Base-by-base conservation (phyloP, 164 flowering plant species). In the Sextonia rubra region DNA sequence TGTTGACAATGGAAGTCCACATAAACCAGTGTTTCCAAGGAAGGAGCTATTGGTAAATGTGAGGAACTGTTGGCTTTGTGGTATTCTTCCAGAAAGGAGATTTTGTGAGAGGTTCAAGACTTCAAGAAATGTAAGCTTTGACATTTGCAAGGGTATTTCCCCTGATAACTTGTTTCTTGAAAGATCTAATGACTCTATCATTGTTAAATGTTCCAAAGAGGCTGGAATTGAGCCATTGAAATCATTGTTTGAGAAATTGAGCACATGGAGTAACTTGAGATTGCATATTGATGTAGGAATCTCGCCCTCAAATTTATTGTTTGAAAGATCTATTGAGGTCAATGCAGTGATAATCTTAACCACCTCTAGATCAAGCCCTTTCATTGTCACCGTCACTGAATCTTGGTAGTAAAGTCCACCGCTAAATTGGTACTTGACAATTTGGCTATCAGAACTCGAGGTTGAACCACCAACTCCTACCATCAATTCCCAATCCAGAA, bases 61-160 rank as follows among this genome's bases (percentile, higher is more conserved):
- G 24, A 7, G 8, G 20, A 70, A 60, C 55, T 70, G 73, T 3
- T n/a, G 14, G 27, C 64, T 20, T 23, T 70, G 47, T 55, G 73
- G 73, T 70, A 70, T 70, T n/a, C 14, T 60, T 32, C 73, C 73
- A 4, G 12, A 0, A 6, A 70, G 73, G 18, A 32, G 14, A 26
- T 71, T 71, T 3, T 12, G 25, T 20, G 73, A 71, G 17, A 71
- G 73, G 2, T 71, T 71, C n/a, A 71, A 60, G 15, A 30, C 66
- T 29, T 30, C 32, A 60, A 71, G 66, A 14, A 60, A 71, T 29
- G 65, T 60, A 4, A 71, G 48, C 15, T 29, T 20, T 3, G 26
- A 4, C 12, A 71, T 24, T 47, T 60, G 25, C 23, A 26, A 11
- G 0, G 73, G 66, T 12, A 71, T 71, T 0, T 32, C 15, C 11